phyloP scores from a whole-genome alignment of 306 rosid genomes.

The Geum urbanum region DNA sequence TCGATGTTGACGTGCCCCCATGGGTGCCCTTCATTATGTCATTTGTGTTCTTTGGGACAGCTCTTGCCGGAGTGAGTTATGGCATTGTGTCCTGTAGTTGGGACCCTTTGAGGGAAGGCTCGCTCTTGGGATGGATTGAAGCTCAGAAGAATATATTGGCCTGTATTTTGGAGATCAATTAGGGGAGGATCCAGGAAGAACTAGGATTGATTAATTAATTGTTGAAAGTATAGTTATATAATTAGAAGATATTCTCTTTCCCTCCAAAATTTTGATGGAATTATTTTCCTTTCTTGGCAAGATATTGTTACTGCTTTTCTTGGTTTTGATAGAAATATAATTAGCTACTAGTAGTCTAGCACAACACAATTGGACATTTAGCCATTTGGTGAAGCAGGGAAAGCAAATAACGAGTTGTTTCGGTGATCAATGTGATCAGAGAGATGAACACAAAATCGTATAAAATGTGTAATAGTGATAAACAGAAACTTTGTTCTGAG shows the following conservation, averaged over 20 bases:
- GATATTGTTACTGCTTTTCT: not conserved
- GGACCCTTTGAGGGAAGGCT: constrained; percentile 73
- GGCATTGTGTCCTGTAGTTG: constrained; percentile 94
- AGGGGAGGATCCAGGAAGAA: constrained; percentile 41
- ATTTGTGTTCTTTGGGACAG: constrained; percentile 83
- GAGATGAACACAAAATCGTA: not conserved
- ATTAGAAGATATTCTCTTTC: not conserved
- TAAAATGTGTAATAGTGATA: not conserved
- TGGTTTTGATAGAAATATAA: not conserved
- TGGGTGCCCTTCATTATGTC: constrained; percentile 95
- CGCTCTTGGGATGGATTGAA: constrained; percentile 65
- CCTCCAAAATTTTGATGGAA: not conserved
- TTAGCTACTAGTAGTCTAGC: not conserved
- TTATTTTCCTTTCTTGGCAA: not conserved
- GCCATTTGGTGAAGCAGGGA: not conserved
- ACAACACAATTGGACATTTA: not conserved
- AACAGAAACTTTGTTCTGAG: not conserved
- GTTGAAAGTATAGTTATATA: not conserved
- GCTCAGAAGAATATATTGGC: constrained; percentile 78
- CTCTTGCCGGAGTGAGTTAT: constrained; percentile 85
- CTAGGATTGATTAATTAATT: constrained; percentile 20
- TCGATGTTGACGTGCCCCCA: constrained; percentile 78
- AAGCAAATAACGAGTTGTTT: not conserved
- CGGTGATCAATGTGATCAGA: not conserved
- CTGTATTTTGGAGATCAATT: constrained; percentile 62